Evolutionary conservation across 805 yeast species (phyloP).

Genomic region (Yamadazyma ubonensis): DNA sequence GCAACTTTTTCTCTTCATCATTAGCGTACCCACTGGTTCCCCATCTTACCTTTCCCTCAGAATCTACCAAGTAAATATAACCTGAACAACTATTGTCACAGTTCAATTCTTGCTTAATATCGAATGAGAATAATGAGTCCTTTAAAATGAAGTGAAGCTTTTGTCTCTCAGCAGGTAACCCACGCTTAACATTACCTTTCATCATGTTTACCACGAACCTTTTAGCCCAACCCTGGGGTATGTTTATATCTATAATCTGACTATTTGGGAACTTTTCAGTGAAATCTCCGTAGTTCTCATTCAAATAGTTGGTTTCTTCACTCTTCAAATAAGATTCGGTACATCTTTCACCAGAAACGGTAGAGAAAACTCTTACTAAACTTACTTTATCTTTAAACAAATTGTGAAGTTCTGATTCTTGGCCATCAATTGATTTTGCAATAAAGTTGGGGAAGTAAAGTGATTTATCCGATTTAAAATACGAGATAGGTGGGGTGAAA

Average conservation of each 20-base stretch:
- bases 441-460: slow-evolving; percentile 78
- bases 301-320: slow-evolving; percentile 39
- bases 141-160: slow-evolving; percentile 63
- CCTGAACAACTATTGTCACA: slow-evolving; percentile 82
- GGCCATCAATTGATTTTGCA: slow-evolving; percentile 51
- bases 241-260: slow-evolving; percentile 73
- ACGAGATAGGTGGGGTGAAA: slow-evolving; percentile 78
- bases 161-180: slow-evolving; percentile 50
- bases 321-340: slow-evolving; percentile 58
- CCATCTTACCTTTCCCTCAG: slow-evolving; percentile 79
- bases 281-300: slow-evolving; percentile 38
- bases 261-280: slow-evolving; percentile 45
- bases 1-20: slow-evolving; percentile 57
- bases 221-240: slow-evolving; percentile 74
- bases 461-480: slow-evolving; percentile 70
- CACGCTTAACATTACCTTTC: slow-evolving; percentile 42
- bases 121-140: slow-evolving; percentile 55
- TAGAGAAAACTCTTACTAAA: slow-evolving; percentile 64
- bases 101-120: slow-evolving; percentile 54
- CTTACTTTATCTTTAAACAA: slow-evolving; percentile 51
- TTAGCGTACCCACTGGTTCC: slow-evolving; percentile 81
- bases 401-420: slow-evolving; percentile 36
- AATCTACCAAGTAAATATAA: slow-evolving; percentile 76
- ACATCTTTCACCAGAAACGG: slow-evolving; percentile 69
- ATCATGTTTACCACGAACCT: slow-evolving; percentile 55